A percentile compares a stretch with the other conserved stretches of the same genome.
Evolutionary conservation across 2,329 filamentous ascomycete genomes (phyloP).

Genomic region (Elsinoe australis): DNA sequence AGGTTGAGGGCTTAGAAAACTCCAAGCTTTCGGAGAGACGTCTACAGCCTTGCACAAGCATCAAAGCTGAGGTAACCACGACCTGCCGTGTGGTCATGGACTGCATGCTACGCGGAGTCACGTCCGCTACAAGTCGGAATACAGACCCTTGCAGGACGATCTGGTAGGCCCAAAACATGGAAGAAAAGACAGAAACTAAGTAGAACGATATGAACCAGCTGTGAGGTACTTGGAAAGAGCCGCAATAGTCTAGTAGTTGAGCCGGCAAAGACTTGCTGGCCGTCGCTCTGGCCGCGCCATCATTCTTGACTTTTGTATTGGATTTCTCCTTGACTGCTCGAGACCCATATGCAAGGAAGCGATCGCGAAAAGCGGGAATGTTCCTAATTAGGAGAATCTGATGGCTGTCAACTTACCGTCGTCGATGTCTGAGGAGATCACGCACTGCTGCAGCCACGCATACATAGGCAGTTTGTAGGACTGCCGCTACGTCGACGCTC

Average conservation of each 20-base stretch:
- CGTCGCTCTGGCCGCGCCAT: not conserved
- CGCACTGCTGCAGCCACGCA: conserved; percentile 18
- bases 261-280: conserved; percentile 36
- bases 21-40: conserved; percentile 67
- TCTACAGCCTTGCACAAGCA: conserved; percentile 66
- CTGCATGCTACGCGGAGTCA: conserved; percentile 22
- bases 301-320: not conserved
- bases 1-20: conserved; percentile 59
- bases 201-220: conserved; percentile 90
- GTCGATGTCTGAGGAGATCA: conserved; percentile 2
- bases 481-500: conserved; percentile 17
- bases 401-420: conserved; percentile 16
- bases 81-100: conserved; percentile 58
- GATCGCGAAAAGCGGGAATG: conserved; percentile 44
- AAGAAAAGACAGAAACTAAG: conserved; percentile 58
- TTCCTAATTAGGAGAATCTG: conserved; percentile 46
- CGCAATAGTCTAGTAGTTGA: conserved; percentile 36
- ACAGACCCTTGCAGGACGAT: conserved; percentile 48
- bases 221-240: conserved; percentile 63
- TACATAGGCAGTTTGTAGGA: conserved; percentile 18
- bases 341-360: conserved; percentile 55
- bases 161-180: conserved; percentile 66
- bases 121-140: conserved; percentile 43
- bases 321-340: conserved; percentile 30
- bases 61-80: conserved; percentile 59